A percentile compares a stretch with the other conserved stretches of the same genome.
Conservation (phyloP, 176 grass and related monocot species). For the Stipa capillata region DNA sequence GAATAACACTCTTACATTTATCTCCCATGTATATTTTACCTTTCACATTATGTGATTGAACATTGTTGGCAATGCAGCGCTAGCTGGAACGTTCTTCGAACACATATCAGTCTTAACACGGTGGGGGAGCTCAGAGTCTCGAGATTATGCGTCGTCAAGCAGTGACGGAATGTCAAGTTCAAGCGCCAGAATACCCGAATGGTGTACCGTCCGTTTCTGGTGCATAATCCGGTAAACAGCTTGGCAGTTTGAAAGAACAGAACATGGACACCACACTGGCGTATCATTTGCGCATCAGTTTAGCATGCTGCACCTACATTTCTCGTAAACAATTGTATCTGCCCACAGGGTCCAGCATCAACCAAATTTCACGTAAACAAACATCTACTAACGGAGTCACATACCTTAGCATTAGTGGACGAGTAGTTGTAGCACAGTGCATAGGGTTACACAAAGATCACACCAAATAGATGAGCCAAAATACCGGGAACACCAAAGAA, state of each 20-base stretch:
- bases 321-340: neutral
- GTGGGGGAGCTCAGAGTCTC: neutral
- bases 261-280: neutral
- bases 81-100: too few relatives aligned
- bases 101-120: neutral
- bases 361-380: neutral
- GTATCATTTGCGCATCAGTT: neutral
- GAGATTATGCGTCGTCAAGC: neutral
- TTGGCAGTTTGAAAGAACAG: neutral
- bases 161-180: neutral
- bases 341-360: neutral
- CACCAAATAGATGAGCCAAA: constrained; percentile 19
- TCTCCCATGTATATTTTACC: too few relatives aligned
- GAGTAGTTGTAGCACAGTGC: neutral
- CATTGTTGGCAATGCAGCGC: too few relatives aligned
- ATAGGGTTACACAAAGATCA: constrained; percentile 19
- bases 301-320: neutral
- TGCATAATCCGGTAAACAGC: neutral
- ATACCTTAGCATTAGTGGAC: neutral
- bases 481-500: constrained; percentile 24
- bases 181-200: neutral
- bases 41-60: too few relatives aligned
- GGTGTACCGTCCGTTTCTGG: neutral
- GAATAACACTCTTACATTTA: too few relatives aligned
- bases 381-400: too few relatives aligned